Conservation (phyloP, 139 green algal species). For the Coccomyxa sp. region DNA sequence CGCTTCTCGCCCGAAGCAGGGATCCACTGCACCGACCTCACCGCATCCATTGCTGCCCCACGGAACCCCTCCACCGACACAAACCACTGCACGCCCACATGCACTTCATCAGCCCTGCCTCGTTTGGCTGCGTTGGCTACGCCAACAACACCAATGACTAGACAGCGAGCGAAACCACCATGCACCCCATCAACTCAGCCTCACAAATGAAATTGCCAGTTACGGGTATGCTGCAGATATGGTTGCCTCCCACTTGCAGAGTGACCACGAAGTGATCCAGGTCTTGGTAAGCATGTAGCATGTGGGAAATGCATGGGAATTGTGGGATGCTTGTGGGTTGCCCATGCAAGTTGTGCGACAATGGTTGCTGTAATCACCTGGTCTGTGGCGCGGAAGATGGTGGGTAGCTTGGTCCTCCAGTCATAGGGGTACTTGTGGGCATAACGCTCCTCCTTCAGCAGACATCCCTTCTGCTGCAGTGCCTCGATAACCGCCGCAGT, state of each 20-base stretch:
- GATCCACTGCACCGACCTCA: conserved; percentile 78
- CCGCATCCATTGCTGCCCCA: conserved; percentile 62
- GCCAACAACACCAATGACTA: no score
- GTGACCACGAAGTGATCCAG: background rate
- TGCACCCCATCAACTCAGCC: no score
- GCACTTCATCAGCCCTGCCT: no score
- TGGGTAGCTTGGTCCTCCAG: conserved; percentile 99
- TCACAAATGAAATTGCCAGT: background rate
- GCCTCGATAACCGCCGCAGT: conserved; percentile 81
- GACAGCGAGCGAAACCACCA: background rate
- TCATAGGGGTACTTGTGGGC: conserved; percentile 99
- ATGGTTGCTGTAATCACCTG: conserved; percentile 66
- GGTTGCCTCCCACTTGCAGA: no score
- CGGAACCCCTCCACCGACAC: conserved; percentile 85
- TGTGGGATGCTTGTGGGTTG: no score
- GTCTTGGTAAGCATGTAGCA: background rate
- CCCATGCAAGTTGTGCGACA: no score
- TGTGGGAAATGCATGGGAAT: no score
- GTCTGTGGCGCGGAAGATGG: conserved; percentile 96
- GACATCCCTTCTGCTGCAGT: conserved; percentile 46
- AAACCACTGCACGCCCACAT: conserved; percentile 51
- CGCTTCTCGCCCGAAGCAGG: conserved; percentile 69
- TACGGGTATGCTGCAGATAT: no score
- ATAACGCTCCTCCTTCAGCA: conserved; percentile 90
- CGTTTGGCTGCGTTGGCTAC: no score